Conservation (phyloP, 192 early-diverging fungal species). For the Podochytrium sp. region DNA sequence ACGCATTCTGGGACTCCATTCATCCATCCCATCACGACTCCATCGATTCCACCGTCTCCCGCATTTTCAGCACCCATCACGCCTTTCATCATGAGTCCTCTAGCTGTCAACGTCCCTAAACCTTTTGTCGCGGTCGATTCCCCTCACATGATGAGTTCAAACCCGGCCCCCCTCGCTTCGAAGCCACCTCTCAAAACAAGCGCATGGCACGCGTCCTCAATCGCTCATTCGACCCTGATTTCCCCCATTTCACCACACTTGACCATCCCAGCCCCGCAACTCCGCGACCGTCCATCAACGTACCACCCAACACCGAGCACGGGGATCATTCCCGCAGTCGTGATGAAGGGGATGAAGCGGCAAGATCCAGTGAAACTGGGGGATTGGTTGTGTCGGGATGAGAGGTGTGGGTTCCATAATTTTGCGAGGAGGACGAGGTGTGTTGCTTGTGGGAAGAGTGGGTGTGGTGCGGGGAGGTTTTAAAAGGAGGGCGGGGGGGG, state of each 20-base stretch:
- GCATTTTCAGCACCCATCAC: no score
- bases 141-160: no score
- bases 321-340: constrained; percentile 28
- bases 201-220: no score
- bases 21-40: no score
- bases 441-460: constrained; percentile 29
- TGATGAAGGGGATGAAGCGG: constrained; percentile 26
- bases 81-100: no score
- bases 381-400: constrained; percentile 25
- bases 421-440: constrained; percentile 22
- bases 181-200: no score
- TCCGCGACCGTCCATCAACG: not conserved
- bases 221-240: not conserved
- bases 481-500: not conserved
- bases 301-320: not conserved
- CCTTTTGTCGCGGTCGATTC: no score
- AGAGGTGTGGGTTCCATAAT: constrained; percentile 22
- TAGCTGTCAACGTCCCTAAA: no score
- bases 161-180: no score
- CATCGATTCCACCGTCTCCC: no score
- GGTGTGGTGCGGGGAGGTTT: constrained; percentile 13
- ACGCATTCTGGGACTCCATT: no score
- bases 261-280: not conserved
- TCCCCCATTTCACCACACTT: not conserved
- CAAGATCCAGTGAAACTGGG: constrained; percentile 28